Base-by-base conservation (phyloP, 108 stramenopile genomes). In the Nitzschia putrida region DNA sequence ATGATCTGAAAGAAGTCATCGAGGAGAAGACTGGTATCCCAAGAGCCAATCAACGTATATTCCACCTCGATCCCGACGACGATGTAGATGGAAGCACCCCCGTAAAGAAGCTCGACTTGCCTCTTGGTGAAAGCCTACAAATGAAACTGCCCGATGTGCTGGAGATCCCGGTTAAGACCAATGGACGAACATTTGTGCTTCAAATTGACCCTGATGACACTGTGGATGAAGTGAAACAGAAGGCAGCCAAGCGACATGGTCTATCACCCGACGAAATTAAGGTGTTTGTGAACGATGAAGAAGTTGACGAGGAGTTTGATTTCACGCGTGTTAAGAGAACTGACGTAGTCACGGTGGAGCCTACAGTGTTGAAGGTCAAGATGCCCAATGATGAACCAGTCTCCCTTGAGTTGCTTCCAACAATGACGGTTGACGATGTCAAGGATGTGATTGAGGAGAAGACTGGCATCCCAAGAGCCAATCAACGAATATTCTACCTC, bases 121-220 rank as follows among this genome's bases (percentile, higher is more conserved):
- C 29, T 0, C 38, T 21, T 13, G 74, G 66, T 11, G 12, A 44
- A 7, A 44, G 4, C 14, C 7, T 68, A 4, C 34, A 75, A 42
- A 43, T 53, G 51, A 39, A 22, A 1, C 20, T 42, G 7, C 55
- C 55, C 0, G n/a, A 22, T 9, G 10, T 7, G 5, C 14, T 73
- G 2, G 50, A 72, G 37, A 25, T 76, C 14, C 53, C 56, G 0
- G 21, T 76, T 1, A 26, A 39, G 23, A 44, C 42, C 23, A 42
- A 76, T 8, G 75, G 75, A 0, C 73, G 69, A 52, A 69, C 16
- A 2, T 68, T 67, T n/a, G n/a, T 25, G 7, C 64, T 69, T 14
- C 14, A 49, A 8, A 41, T 76, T 22, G 63, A 64, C 25, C 61
- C 68, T 20, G 68, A 69, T 20, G 68, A 69, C 20, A 34, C 68